Evolutionary conservation across 2,329 filamentous ascomycete genomes (phyloP).

Genomic region (Orbilia oligospora): DNA sequence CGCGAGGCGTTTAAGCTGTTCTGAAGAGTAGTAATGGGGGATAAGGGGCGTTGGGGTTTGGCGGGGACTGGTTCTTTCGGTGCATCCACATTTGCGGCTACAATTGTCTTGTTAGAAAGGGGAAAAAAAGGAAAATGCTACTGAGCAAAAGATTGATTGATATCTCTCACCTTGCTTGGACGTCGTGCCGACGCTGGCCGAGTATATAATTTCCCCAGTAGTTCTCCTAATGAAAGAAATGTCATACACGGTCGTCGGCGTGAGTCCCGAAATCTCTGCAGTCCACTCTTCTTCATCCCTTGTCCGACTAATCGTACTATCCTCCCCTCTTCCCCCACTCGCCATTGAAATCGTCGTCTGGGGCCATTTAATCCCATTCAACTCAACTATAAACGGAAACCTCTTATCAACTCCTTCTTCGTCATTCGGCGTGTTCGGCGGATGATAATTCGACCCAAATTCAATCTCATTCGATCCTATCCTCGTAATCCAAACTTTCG

Average conservation of each 20-base stretch:
- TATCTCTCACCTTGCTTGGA: constrained; percentile 63
- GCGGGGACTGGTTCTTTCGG: constrained; percentile 57
- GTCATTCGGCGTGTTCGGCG: constrained; percentile 42
- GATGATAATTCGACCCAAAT: constrained; percentile 69
- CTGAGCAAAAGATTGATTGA: neutral
- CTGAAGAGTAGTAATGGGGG: constrained; percentile 64
- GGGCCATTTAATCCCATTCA: constrained; percentile 73
- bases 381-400: constrained; percentile 72
- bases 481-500: constrained; percentile 72
- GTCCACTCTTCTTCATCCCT: constrained; percentile 63
- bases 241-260: constrained; percentile 64
- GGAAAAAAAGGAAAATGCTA: too few relatives aligned
- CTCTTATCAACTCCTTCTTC: constrained; percentile 69
- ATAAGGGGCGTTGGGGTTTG: constrained; percentile 63
- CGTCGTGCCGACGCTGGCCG: constrained; percentile 64
- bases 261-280: constrained; percentile 64
- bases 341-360: constrained; percentile 70
- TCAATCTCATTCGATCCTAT: constrained; percentile 71
- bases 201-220: constrained; percentile 62
- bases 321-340: constrained; percentile 52
- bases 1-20: constrained; percentile 63
- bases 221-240: constrained; percentile 64
- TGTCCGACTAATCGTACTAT: constrained; percentile 60
- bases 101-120: neutral
- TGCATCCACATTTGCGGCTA: constrained; percentile 53